phyloP scores from a whole-genome alignment of 352 stramenopile species.

The Phytophthora idaei region DNA sequence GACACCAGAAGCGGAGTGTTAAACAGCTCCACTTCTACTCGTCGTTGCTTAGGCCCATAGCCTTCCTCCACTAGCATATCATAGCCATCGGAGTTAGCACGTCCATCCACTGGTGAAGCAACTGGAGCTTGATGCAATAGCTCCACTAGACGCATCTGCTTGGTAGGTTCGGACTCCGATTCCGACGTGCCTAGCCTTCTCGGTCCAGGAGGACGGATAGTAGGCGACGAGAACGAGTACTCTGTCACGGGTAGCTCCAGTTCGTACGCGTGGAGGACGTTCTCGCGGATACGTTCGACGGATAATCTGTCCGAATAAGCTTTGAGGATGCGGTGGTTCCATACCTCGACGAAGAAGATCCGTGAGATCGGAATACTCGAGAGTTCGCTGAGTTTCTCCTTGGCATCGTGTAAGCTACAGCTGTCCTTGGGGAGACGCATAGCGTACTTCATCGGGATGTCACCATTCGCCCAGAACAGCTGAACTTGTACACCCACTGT shows the following conservation, averaged over 20 bases:
- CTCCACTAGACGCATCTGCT: slow-evolving; percentile 73
- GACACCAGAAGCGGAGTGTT: slow-evolving; percentile 80
- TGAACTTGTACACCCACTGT: slow-evolving; percentile 60
- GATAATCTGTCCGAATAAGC: slow-evolving; percentile 47
- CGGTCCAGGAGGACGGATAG: slow-evolving; percentile 41
- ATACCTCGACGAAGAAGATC: slow-evolving; percentile 80
- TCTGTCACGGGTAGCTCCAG: slow-evolving; percentile 73
- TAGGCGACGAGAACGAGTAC: slow-evolving; percentile 73
- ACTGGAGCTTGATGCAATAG: slow-evolving; percentile 72
- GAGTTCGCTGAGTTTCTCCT: slow-evolving; percentile 60
- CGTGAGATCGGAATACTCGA: slow-evolving; percentile 46
- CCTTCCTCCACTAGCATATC: slow-evolving; percentile 40
- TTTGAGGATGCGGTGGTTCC: slow-evolving; percentile 68
- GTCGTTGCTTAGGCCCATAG: slow-evolving; percentile 59
- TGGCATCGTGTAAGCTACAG: slow-evolving; percentile 58
- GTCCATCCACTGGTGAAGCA: slow-evolving; percentile 58
- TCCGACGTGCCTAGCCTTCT: slow-evolving; percentile 33
- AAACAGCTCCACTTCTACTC: slow-evolving; percentile 79
- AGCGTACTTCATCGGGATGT: slow-evolving; percentile 80
- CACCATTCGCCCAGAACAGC: slow-evolving; percentile 73
- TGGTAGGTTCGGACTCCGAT: slow-evolving; percentile 25
- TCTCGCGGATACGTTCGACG: slow-evolving; percentile 58
- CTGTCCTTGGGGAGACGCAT: slow-evolving; percentile 56
- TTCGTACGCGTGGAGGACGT: slow-evolving; percentile 88
- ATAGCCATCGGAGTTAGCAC: slow-evolving; percentile 31